A percentile compares a stretch with the other conserved stretches of the same genome.
These are phyloP conservation scores for Kewa caespitosa DNA, from an alignment of 179 eudicot species.

Conservation along the genomic window DNA sequence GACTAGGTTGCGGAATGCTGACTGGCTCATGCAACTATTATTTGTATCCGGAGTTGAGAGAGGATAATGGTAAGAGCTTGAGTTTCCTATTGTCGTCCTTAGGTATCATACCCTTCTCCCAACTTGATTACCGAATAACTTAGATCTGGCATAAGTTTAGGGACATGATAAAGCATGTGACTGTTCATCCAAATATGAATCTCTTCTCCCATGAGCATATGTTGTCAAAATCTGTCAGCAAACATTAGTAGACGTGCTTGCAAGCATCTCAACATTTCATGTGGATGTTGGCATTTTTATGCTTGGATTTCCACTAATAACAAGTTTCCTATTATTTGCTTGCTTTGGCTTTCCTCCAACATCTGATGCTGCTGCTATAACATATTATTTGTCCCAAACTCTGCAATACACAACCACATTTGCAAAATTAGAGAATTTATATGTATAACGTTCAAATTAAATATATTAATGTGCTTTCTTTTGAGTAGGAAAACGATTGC, in stretches of 20 bases:
- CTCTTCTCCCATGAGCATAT: not conserved
- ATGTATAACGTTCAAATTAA: not conserved
- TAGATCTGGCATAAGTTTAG: too few species aligned
- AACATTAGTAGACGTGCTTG: not conserved
- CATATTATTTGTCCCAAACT: not conserved
- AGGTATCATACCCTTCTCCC: not conserved
- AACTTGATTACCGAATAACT: not conserved
- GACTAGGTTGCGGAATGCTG: too few species aligned
- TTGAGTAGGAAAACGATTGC: constrained; percentile 56
- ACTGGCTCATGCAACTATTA: too few species aligned
- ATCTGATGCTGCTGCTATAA: not conserved
- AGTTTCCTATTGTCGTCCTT: not conserved
- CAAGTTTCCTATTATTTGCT: not conserved
- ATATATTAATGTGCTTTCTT: not conserved
- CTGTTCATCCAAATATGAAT: not conserved
- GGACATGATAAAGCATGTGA: not conserved
- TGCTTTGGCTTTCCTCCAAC: not conserved
- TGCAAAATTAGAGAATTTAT: not conserved
- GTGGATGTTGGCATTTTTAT: not conserved
- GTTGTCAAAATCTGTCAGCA: not conserved
- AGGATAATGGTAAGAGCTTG: not conserved
- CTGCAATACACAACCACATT: not conserved
- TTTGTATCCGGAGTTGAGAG: not conserved
- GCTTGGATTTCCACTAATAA: not conserved
- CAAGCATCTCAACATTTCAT: not conserved